These are phyloP conservation scores for Wallacemonas sp. DNA, from an alignment of 208 protist species.

Conservation along the genomic window DNA sequence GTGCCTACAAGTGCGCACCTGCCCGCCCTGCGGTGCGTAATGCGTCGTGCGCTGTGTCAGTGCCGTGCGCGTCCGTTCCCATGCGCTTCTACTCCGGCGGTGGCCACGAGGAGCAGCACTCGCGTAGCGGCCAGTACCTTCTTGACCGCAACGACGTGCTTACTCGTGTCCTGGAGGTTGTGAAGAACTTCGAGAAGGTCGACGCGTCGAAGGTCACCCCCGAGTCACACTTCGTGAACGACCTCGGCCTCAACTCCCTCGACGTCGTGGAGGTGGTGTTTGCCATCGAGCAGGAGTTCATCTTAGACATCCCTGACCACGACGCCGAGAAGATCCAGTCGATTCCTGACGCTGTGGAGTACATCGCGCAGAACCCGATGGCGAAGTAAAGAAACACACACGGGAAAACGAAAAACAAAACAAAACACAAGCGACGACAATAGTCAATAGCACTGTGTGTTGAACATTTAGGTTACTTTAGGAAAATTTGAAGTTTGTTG, in stretches of 20 bases:
- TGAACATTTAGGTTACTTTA: conserved; percentile 7
- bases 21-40: neutral
- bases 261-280: conserved; percentile 96
- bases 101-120: conserved; percentile 56
- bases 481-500: neutral
- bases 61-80: conserved; percentile 8
- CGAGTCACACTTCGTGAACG: conserved; percentile 94
- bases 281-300: conserved; percentile 95
- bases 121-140: conserved; percentile 86
- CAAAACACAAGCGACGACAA: neutral
- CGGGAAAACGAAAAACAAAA: no score
- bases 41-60: neutral
- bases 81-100: conserved; percentile 64
- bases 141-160: conserved; percentile 94
- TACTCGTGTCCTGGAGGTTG: conserved; percentile 93
- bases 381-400: conserved; percentile 92
- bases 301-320: conserved; percentile 96
- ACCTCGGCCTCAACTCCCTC: conserved; percentile 95
- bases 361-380: conserved; percentile 94
- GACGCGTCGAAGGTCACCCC: conserved; percentile 90
- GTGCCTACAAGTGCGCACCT: conserved; percentile 12
- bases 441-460: conserved; percentile 16
- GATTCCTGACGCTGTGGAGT: conserved; percentile 92
- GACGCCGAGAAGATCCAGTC: conserved; percentile 96
- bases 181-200: conserved; percentile 97